Evolutionary conservation across 108 stramenopile genomes (phyloP).

Genomic region (Cyclotella sp.): DNA sequence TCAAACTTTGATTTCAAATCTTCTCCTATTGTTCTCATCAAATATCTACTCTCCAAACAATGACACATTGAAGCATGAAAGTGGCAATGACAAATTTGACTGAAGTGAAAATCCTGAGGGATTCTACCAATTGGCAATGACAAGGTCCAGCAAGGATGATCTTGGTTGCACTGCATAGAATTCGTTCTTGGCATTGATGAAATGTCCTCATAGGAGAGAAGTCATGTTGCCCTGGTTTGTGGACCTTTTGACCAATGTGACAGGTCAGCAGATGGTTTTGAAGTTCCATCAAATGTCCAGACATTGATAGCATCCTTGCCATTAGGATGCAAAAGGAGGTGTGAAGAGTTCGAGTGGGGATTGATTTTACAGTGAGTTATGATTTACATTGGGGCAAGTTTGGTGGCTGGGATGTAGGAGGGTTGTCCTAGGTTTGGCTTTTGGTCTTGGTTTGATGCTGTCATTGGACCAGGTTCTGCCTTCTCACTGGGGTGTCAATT

Average conservation of each 20-base stretch:
- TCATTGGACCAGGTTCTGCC: conserved; percentile 27
- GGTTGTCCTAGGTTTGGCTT: conserved; percentile 33
- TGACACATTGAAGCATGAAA: background rate
- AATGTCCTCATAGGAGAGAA: conserved; percentile 16
- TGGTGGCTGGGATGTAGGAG: conserved; percentile 33
- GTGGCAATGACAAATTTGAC: conserved; percentile 11
- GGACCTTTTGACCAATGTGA: conserved; percentile 29
- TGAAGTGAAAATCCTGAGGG: conserved; percentile 53
- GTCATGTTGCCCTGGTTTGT: conserved; percentile 33
- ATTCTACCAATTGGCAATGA: conserved; percentile 38
- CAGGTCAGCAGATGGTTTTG: conserved; percentile 25
- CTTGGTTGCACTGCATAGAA: conserved; percentile 43
- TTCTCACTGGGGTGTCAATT: conserved; percentile 20
- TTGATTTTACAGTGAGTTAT: conserved; percentile 48
- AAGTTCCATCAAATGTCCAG: background rate
- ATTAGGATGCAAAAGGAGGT: conserved; percentile 8
- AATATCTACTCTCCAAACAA: conserved; percentile 9
- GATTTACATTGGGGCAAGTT: conserved; percentile 44
- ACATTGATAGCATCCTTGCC: conserved; percentile 29
- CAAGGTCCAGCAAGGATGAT: conserved; percentile 42
- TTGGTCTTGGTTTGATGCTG: conserved; percentile 32
- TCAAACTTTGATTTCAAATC: conserved; percentile 9
- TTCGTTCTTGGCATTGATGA: conserved; percentile 47
- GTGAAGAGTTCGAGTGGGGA: background rate
- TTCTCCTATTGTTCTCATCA: conserved; percentile 31